Conservation (phyloP, 495 filamentous ascomycete species). For the Aspergillus haitiensis region DNA sequence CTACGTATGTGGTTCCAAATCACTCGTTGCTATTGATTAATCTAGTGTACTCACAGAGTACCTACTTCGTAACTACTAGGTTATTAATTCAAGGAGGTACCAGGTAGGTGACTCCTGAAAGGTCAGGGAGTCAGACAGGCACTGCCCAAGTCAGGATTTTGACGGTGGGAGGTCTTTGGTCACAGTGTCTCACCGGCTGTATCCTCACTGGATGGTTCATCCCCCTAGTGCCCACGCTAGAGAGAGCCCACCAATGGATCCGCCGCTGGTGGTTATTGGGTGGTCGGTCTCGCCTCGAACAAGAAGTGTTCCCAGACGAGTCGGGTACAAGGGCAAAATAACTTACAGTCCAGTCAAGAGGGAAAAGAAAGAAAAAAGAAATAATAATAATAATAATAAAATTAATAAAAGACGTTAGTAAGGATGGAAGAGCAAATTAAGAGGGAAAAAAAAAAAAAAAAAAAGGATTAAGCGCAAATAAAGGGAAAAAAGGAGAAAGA, state of each 20-base stretch:
- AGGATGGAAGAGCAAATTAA: background rate
- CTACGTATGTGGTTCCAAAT: no score
- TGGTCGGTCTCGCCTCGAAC: constrained; percentile 9
- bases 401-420: no score
- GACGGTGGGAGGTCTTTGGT: constrained; percentile 6
- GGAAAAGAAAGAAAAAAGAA: background rate
- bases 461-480: background rate
- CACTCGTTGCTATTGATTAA: no score
- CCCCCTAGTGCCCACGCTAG: constrained; percentile 17
- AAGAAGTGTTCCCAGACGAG: background rate
- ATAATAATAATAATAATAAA: background rate
- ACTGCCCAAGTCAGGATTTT: constrained; percentile 2
- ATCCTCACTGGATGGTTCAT: constrained; percentile 12
- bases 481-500: background rate
- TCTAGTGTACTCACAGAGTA: no score
- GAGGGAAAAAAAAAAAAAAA: background rate
- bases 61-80: no score
- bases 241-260: constrained; percentile 12
- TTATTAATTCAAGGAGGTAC: no score
- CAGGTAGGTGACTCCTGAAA: no score
- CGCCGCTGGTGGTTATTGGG: constrained; percentile 9
- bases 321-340: background rate
- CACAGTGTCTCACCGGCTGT: constrained; percentile 17
- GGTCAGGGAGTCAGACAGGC: constrained; percentile 5
- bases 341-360: background rate